Conservation (phyloP, 306 rosid genomes). For the Cucurbita pepo region DNA sequence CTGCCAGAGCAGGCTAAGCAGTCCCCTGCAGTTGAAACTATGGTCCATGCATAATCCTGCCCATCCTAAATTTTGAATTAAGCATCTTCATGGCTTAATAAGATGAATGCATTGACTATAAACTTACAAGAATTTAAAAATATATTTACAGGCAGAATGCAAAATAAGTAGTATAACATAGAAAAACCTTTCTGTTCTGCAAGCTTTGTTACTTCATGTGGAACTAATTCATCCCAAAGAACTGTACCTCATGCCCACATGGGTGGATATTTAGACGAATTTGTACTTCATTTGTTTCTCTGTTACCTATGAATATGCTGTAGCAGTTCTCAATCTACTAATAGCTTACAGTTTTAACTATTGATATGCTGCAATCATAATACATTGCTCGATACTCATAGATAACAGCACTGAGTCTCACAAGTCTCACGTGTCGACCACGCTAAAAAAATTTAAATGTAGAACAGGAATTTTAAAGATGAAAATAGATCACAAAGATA, state of each 20-base stretch:
- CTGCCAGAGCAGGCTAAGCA: conserved; percentile 18
- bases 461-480: not conserved
- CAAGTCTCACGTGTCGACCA: not conserved
- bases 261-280: not conserved
- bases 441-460: not conserved
- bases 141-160: not conserved
- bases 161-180: not conserved
- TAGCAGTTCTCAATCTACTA: not conserved
- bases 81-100: not conserved
- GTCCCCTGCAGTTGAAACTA: conserved; percentile 22
- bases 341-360: not conserved
- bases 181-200: not conserved
- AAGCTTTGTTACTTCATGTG: not conserved
- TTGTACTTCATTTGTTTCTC: not conserved
- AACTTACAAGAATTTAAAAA: not conserved
- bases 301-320: not conserved
- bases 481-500: not conserved
- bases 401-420: not conserved
- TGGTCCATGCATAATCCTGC: conserved; percentile 16
- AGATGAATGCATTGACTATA: not conserved
- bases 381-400: not conserved
- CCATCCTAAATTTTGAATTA: not conserved
- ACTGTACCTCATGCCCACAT: not conserved
- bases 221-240: not conserved
- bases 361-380: no score